These are phyloP conservation scores for Aspergillus coremiiformis DNA, from an alignment of 495 filamentous ascomycete genomes.

Conservation along the genomic window DNA sequence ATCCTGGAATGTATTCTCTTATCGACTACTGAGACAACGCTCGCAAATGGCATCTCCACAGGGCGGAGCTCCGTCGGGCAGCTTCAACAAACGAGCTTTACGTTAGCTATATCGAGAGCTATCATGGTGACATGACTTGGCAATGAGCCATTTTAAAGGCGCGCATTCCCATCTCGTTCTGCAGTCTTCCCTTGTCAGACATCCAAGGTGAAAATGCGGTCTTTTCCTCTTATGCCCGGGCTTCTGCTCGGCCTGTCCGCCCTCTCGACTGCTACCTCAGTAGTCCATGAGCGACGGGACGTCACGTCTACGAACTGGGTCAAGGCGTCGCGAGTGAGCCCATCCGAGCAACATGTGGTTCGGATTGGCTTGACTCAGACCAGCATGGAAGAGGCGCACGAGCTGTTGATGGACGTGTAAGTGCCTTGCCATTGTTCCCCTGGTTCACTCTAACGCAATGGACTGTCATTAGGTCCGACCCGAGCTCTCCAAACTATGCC, in stretches of 20 bases:
- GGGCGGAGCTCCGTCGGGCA: neutral
- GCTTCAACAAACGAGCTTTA: neutral
- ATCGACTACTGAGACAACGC: neutral
- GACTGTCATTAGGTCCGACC: constrained; percentile 22
- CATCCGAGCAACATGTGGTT: constrained; percentile 17
- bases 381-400: constrained; percentile 46
- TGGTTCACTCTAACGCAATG: neutral
- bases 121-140: neutral
- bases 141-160: neutral
- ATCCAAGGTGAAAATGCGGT: too few species aligned
- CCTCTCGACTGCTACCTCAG: neutral
- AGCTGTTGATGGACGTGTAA: constrained; percentile 48
- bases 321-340: neutral
- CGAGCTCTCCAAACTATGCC: constrained; percentile 45
- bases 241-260: neutral
- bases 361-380: constrained; percentile 49
- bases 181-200: too few species aligned
- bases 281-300: neutral
- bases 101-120: neutral
- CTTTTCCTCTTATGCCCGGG: neutral
- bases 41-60: neutral
- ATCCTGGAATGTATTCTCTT: neutral
- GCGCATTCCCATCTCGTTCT: too few species aligned
- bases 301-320: neutral
- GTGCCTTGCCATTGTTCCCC: neutral